These are phyloP conservation scores for Cladosporium halotolerans DNA, from an alignment of 2,329 filamentous ascomycete species.

Conservation along the genomic window DNA sequence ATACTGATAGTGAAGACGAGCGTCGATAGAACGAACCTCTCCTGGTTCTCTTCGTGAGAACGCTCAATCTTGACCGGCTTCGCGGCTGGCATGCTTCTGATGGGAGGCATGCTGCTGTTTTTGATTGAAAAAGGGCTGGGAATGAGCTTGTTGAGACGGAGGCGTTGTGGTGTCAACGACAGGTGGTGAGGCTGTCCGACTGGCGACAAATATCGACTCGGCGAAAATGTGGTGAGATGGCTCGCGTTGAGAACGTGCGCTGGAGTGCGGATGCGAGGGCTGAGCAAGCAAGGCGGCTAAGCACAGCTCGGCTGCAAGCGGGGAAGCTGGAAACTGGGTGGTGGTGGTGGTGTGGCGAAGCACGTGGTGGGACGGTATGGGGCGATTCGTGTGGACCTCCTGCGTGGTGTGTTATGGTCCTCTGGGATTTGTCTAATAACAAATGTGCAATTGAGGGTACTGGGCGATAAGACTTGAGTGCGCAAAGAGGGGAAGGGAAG, in stretches of 20 bases:
- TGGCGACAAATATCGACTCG: too few species aligned
- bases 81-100: slow-evolving; percentile 35
- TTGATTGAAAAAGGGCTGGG: not conserved
- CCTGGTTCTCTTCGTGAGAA: slow-evolving; percentile 75
- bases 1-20: not conserved
- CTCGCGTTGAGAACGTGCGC: too few species aligned
- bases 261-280: not conserved
- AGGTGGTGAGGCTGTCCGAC: too few species aligned
- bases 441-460: slow-evolving; percentile 10
- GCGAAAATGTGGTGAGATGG: too few species aligned
- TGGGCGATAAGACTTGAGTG: not conserved
- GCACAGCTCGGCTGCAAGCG: slow-evolving; percentile 7
- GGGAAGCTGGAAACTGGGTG: slow-evolving; percentile 1
- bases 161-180: too few species aligned
- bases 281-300: not conserved
- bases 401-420: not conserved
- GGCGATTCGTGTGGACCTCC: not conserved
- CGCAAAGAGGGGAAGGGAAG: not conserved
- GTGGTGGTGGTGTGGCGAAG: slow-evolving; percentile 3
- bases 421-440: slow-evolving; percentile 18
- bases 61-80: slow-evolving; percentile 59
- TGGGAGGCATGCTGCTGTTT: slow-evolving; percentile 23
- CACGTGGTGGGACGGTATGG: not conserved
- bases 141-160: too few species aligned
- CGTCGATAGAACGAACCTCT: slow-evolving; percentile 43